A percentile compares a stretch with the other conserved stretches of the same genome.
Conservation (phyloP, 345 rosid genomes). For the Lepidium africanum region DNA sequence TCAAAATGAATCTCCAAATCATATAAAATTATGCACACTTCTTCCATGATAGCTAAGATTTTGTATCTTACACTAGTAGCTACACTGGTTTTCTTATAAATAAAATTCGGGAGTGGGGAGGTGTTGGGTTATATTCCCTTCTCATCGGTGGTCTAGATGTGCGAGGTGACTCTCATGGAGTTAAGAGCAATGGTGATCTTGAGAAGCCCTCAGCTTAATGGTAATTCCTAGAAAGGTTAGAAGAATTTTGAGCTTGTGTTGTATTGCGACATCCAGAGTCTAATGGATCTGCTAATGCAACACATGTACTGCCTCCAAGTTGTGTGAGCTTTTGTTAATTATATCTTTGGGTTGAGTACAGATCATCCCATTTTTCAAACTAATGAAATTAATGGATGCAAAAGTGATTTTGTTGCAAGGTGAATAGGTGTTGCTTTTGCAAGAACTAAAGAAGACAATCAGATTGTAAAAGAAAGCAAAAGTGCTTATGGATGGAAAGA, state of each 20-base stretch:
- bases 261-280: background rate
- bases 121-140: constrained; percentile 18
- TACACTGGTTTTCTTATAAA: background rate
- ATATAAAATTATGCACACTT: constrained; percentile 39
- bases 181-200: constrained; percentile 1
- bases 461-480: background rate
- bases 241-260: background rate
- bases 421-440: background rate
- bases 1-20: constrained; percentile 53
- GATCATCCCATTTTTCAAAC: background rate
- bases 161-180: constrained; percentile 24
- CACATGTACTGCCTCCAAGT: background rate
- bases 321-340: background rate
- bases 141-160: constrained; percentile 31
- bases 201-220: background rate
- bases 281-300: background rate
- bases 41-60: background rate
- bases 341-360: background rate
- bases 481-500: background rate
- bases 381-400: background rate
- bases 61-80: background rate
- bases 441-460: background rate
- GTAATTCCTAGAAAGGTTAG: background rate
- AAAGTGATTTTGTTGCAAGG: constrained; percentile 6
- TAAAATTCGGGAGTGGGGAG: background rate